Percentiles rank a stretch among this genome's conserved stretches.
Conservation (phyloP, 2,329 filamentous ascomycete species). For the Penicillium sclerotiorum region DNA sequence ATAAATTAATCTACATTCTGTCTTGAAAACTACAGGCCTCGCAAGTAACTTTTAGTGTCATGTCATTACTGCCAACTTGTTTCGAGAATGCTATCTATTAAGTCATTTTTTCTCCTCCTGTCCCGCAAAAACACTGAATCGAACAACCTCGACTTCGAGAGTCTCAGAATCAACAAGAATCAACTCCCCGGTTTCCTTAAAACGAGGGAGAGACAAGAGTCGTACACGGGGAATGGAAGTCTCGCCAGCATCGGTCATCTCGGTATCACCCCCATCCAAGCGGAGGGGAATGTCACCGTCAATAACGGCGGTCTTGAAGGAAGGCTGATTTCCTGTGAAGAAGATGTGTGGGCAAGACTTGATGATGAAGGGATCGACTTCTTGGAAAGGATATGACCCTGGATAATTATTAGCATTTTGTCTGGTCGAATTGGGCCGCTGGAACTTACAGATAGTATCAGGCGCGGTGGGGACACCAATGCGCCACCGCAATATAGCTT, state of each 20-base stretch:
- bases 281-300: slow-evolving; percentile 49
- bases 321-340: slow-evolving; percentile 82
- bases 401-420: slow-evolving; percentile 14
- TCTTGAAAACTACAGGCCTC: neutral
- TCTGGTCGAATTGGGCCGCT: neutral
- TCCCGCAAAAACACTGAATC: slow-evolving; percentile 51
- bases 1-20: neutral
- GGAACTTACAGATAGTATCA: slow-evolving; percentile 81
- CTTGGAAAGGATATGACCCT: slow-evolving; percentile 97
- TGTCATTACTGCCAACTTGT: slow-evolving; percentile 12
- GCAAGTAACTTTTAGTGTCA: slow-evolving; percentile 6
- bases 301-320: slow-evolving; percentile 72
- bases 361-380: slow-evolving; percentile 87
- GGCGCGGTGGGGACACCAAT: slow-evolving; percentile 91
- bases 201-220: slow-evolving; percentile 81
- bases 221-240: slow-evolving; percentile 69
- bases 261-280: slow-evolving; percentile 36
- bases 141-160: slow-evolving; percentile 73
- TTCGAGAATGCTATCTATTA: slow-evolving; percentile 7
- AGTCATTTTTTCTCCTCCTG: slow-evolving; percentile 37
- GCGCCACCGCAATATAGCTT: slow-evolving; percentile 90
- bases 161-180: slow-evolving; percentile 85
- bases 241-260: slow-evolving; percentile 47
- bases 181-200: slow-evolving; percentile 75
- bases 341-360: slow-evolving; percentile 85